Evolutionary conservation across 345 rosid genomes (phyloP), one percentile per base, ranked within the genome.

Genomic region (Sisymbrium altissimum): DNA sequence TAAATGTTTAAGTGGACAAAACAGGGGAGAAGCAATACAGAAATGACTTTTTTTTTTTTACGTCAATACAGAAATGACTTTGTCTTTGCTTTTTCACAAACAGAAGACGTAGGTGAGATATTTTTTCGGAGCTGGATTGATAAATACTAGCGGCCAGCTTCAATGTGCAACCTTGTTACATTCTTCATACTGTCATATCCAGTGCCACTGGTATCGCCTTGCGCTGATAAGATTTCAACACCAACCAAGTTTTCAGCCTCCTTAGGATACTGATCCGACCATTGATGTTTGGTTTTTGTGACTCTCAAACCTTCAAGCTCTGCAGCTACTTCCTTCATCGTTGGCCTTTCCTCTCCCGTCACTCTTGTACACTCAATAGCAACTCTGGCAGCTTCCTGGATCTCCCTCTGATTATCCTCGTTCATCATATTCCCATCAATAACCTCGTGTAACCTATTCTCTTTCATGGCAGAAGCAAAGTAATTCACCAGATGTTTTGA

Each of bases 311-410:
- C 60, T 19, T 81, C 79, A 2, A 83, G 40, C 35, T 60, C 81
- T 70, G 52, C 68, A 30, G 81, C 79, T 12, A 83, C 82, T 81
- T 81, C 82, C 52, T 70, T 75, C 82, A 74, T 83, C 18, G 52
- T 27, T 14, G 83, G 86, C 52, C 72, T 55, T 35, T 55, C 60
- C 39, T n/a, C 60, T n/a, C 60, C 60, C 7, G 10, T 30, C 13
- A n/a, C 6, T 12, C 48, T 67, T 21, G 77, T 48, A 44, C 86
- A 83, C n/a, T 33, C 48, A 2, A 19, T 49, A 17, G 83, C 78
- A 7, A 82, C 25, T 64, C 48, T n/a, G 1, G 74, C 75, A 5
- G 66, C 80, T 56, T 59, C 64, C 8, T 12, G 58, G 0, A 83
- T 7, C 48, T 78, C 67, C 59, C 65, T 46, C 5, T 1, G 11